Evolutionary conservation across 208 protist genomes (phyloP), one percentile per base, ranked within the genome.

Genomic region (Balamuthia mandrillaris): DNA sequence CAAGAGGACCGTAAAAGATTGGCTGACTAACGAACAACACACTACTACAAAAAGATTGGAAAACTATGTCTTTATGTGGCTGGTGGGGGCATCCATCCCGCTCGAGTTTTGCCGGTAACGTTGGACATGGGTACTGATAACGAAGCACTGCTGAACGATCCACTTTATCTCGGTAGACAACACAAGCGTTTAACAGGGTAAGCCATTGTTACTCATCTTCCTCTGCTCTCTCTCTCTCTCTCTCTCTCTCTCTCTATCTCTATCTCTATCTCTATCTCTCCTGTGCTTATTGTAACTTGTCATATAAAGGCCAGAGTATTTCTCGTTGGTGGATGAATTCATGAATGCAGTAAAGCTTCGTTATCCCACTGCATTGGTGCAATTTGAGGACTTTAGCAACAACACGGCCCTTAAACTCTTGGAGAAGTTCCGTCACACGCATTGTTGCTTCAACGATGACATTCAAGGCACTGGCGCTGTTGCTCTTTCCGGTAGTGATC

Each of bases 391-490:
- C 92, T 97, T 98, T 87, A 92, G 90, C 72, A 97, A 95, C 87
- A 93, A 94, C 81, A 94, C 97, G 88, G 96, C 94, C 82, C 97
- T 97, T 87, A 88, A 93, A 41, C 90, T 98, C 51, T 91, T 98
- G 5, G 93, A 96, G 75, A 89, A 91, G 70, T 98, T 97, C 90
- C 90, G 95, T 65, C 90, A 96, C 84, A 90, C 94, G 86, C 92
- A 94, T 85, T 89, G 92, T 78, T 96, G 92, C 89, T 98, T 98
- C 94, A 98, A 98, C 88, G 97, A 98, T 83, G 97, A 98, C 91
- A 98, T 98, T 61, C 97, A 98, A 92, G 97, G 96, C 33, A 98
- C 97, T 42, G 96, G 95, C 12, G 92, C 96, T 33, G 96, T 99
- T 45, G 94, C 97, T 21, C 63, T 94, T 3, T 84, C 90, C n/a